Conservation (phyloP, 2,329 filamentous ascomycete species). For the Verticillium longisporum region DNA sequence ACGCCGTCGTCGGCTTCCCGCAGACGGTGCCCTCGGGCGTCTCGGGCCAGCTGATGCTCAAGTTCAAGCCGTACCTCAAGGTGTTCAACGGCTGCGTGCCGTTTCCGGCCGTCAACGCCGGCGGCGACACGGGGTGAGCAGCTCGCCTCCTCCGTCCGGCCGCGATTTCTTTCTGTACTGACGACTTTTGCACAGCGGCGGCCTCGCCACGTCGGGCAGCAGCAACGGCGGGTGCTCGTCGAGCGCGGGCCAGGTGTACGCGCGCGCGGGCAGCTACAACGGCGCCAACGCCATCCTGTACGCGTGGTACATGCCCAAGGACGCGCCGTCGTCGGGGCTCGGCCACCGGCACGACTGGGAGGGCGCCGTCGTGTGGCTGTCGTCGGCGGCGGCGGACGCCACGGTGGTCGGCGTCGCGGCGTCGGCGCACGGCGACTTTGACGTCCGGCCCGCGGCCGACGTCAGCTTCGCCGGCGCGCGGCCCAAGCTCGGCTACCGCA, state of each 20-base stretch:
- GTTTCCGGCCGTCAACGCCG: slow-evolving; percentile 52
- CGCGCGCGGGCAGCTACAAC: slow-evolving; percentile 17
- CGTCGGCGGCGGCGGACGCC: slow-evolving; percentile 15
- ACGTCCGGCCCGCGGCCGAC: slow-evolving; percentile 14
- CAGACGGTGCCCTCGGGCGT: slow-evolving; percentile 21
- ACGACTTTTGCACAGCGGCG: slow-evolving; percentile 14
- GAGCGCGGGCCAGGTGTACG: slow-evolving; percentile 26
- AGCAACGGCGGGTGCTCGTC: slow-evolving; percentile 18
- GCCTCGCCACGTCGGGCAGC: slow-evolving; percentile 18
- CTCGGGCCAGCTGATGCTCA: slow-evolving; percentile 21
- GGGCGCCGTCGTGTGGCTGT: slow-evolving; percentile 23
- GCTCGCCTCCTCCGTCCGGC: no score
- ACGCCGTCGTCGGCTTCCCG: slow-evolving; percentile 23
- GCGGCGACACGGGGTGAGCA: slow-evolving; percentile 48
- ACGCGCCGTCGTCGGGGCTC: slow-evolving; percentile 24
- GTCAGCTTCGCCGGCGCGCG: slow-evolving; percentile 17
- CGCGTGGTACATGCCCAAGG: slow-evolving; percentile 33
- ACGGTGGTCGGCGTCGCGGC: slow-evolving; percentile 22
- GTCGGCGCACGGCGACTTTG: slow-evolving; percentile 24
- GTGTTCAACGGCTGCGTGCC: slow-evolving; percentile 55
- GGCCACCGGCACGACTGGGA: slow-evolving; percentile 32
- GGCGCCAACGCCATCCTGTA: slow-evolving; percentile 24
- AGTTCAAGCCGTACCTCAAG: slow-evolving; percentile 26
- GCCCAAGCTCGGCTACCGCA: slow-evolving; percentile 24
- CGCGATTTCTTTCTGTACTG: slow-evolving; percentile 1